phyloP scores from a whole-genome alignment of 139 green algal species.

The Chlorella sp. region DNA sequence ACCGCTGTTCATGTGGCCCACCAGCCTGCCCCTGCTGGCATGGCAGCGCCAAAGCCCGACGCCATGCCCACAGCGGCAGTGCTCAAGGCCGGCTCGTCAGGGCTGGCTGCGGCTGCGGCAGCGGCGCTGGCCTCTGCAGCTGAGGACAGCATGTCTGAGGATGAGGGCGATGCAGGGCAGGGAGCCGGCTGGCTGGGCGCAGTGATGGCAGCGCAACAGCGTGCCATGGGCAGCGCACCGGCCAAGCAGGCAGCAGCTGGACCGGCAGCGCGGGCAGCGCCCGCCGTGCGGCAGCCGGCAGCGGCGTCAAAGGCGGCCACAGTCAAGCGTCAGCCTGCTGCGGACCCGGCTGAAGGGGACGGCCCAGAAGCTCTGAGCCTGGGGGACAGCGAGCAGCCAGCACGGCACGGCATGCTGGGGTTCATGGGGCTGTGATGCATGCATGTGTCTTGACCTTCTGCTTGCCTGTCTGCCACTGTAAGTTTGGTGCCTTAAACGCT shows the following conservation, averaged over 20 bases:
- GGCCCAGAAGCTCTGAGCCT: slow-evolving; percentile 21
- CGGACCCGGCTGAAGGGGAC: neutral
- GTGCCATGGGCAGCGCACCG: neutral
- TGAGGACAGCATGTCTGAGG: slow-evolving; percentile 10
- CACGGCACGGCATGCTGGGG: neutral
- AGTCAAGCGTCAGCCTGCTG: neutral
- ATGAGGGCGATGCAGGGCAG: neutral
- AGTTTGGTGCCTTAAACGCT: too few species aligned
- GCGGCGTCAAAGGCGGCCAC: neutral
- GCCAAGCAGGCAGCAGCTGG: neutral
- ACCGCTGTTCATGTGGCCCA: too few species aligned
- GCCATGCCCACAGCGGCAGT: neutral
- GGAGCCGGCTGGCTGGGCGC: slow-evolving; percentile 2
- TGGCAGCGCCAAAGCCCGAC: neutral
- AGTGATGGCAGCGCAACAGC: slow-evolving; percentile 19
- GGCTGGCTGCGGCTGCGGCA: neutral
- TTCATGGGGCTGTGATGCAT: too few species aligned
- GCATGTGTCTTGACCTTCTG: neutral
- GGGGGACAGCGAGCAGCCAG: neutral
- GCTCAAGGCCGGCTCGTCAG: too few species aligned
- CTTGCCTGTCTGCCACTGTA: too few species aligned
- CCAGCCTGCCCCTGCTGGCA: neutral
- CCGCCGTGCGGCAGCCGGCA: neutral
- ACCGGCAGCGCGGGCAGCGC: neutral
- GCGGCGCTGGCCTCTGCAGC: neutral